Evolutionary conservation across 2,329 filamentous ascomycete species (phyloP).

Genomic region (Fusarium denticulatum): DNA sequence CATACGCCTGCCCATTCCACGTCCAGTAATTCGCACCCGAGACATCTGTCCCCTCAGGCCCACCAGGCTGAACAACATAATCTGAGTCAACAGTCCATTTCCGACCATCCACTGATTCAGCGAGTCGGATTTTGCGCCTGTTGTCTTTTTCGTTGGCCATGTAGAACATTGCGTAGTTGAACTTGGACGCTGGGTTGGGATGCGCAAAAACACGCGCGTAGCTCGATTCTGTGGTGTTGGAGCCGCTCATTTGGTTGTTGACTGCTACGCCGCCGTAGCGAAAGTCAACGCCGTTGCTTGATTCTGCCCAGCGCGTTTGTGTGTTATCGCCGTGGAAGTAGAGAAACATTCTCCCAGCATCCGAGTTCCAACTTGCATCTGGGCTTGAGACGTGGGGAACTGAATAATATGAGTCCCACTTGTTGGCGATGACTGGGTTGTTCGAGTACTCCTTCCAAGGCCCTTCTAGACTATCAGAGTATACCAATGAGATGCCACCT

Average conservation of each 20-base stretch:
- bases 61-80: slow-evolving; percentile 4
- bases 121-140: slow-evolving; percentile 38
- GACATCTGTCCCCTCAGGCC: slow-evolving; percentile 1
- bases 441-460: slow-evolving; percentile 17
- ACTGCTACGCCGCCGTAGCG: slow-evolving; percentile 31
- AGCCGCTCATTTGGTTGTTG: slow-evolving; percentile 35
- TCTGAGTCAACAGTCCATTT: slow-evolving; percentile 28
- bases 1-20: slow-evolving; percentile 13
- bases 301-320: slow-evolving; percentile 17
- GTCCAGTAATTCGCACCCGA: slow-evolving; percentile 25
- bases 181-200: slow-evolving; percentile 30
- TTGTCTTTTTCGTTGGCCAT: slow-evolving; percentile 42
- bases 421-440: slow-evolving; percentile 19
- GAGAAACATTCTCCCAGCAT: slow-evolving; percentile 3
- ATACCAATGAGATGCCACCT: slow-evolving; percentile 37
- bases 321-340: slow-evolving; percentile 30
- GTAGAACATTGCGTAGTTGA: slow-evolving; percentile 42
- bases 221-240: slow-evolving; percentile 39
- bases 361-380: slow-evolving; percentile 13
- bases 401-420: slow-evolving; percentile 14
- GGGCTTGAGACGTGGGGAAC: slow-evolving; percentile 31
- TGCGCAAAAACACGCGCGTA: slow-evolving; percentile 42
- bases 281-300: slow-evolving; percentile 13
- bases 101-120: slow-evolving; percentile 37
- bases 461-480: slow-evolving; percentile 28